phyloP scores from a whole-genome alignment of 2,329 filamentous ascomycete species.

The Colletotrichum brevisporum region DNA sequence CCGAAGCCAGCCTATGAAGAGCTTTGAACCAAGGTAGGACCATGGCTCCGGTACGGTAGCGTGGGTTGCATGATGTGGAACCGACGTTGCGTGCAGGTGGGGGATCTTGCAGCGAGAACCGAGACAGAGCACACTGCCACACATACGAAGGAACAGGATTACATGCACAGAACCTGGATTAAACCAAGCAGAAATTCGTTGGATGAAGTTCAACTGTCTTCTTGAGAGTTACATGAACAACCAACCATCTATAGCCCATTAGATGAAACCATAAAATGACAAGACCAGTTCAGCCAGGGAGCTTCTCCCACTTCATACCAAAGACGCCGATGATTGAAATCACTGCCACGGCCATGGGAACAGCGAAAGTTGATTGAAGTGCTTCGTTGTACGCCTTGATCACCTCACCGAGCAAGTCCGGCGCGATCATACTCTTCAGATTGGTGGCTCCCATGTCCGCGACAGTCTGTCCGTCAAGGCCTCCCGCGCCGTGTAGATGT shows the following conservation, averaged over 20 bases:
- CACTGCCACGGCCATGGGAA: slow-evolving; percentile 60
- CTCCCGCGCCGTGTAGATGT: slow-evolving; percentile 48
- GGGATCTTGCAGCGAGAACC: too few species aligned
- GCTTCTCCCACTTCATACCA: slow-evolving; percentile 36
- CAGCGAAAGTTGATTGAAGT: slow-evolving; percentile 73
- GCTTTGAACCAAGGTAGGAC: too few species aligned
- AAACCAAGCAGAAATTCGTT: too few species aligned
- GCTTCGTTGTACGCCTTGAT: slow-evolving; percentile 73
- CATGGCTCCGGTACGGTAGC: too few species aligned
- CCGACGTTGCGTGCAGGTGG: too few species aligned
- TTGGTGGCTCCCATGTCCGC: slow-evolving; percentile 66
- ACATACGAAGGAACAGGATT: too few species aligned
- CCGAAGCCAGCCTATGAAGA: too few species aligned
- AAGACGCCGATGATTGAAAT: slow-evolving; percentile 27
- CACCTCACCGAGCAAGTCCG: slow-evolving; percentile 64
- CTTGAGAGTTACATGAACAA: neutral
- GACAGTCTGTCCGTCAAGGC: slow-evolving; percentile 45
- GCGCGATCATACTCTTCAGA: slow-evolving; percentile 65
- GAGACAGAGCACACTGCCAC: too few species aligned
- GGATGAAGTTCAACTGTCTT: too few species aligned
- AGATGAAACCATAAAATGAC: neutral
- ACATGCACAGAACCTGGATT: too few species aligned
- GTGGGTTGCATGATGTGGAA: too few species aligned
- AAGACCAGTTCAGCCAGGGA: slow-evolving; percentile 12
- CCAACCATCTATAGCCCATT: neutral